phyloP scores from a whole-genome alignment of 257 asterid genomes.

The Scutellaria galericulata region DNA sequence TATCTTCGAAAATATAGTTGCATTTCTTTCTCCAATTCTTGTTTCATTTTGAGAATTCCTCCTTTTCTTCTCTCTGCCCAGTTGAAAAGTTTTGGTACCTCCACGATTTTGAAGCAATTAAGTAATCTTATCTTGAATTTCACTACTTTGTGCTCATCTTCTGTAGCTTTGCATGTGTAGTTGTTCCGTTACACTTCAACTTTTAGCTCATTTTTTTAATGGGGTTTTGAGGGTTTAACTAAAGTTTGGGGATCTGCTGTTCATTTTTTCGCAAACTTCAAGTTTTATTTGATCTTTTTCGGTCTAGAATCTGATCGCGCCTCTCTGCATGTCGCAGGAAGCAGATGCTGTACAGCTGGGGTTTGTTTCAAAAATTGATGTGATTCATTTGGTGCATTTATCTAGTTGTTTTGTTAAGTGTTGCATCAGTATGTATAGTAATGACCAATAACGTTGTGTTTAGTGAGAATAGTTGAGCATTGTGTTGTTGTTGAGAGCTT shows the following conservation, averaged over 20 bases:
- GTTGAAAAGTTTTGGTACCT: not conserved
- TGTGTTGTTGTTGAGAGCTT: constrained; percentile 6
- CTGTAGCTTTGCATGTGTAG: constrained; percentile 29
- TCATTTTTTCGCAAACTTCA: constrained; percentile 31
- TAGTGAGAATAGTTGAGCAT: constrained; percentile 19
- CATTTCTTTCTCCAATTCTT: not conserved
- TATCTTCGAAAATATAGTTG: not conserved
- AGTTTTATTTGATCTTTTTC: constrained; percentile 17
- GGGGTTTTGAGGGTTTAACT: constrained; percentile 26
- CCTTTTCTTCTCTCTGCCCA: not conserved
- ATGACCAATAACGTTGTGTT: constrained; percentile 10
- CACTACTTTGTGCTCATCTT: constrained; percentile 15
- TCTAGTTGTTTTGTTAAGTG: constrained; percentile 4
- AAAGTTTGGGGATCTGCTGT: constrained; percentile 46
- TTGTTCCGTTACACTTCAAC: not conserved
- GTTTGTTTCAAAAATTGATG: constrained; percentile 28
- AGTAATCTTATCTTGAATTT: constrained; percentile 15
- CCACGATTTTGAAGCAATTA: not conserved
- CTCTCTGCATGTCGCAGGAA: constrained; percentile 50
- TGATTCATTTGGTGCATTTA: constrained; percentile 7
- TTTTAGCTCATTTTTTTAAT: not conserved
- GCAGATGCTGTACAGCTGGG: constrained; percentile 19
- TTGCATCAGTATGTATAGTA: not conserved
- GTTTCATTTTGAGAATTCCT: constrained; percentile 1
- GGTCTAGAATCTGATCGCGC: constrained; percentile 12